Conservation (phyloP, 2,329 filamentous ascomycete genomes). For the Diplodia scrobiculata region DNA sequence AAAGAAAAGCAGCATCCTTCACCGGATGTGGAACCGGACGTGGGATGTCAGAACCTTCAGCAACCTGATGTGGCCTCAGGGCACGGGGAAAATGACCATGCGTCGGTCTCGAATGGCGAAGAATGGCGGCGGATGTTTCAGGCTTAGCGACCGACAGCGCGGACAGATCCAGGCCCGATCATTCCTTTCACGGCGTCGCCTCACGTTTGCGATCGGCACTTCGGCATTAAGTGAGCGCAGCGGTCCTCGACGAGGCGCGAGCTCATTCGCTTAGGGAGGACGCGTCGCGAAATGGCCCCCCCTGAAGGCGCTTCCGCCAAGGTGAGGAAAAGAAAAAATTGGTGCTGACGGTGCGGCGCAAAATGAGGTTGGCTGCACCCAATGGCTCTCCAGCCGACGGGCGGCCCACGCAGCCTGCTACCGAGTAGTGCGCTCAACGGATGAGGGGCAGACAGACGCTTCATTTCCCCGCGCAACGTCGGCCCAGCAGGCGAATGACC, state of each 20-base stretch:
- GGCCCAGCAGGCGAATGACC: conserved; percentile 7
- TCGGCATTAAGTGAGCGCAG: conserved; percentile 9
- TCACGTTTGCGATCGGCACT: conserved; percentile 9
- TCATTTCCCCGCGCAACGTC: conserved; percentile 1
- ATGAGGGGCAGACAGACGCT: background rate
- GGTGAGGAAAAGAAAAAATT: background rate
- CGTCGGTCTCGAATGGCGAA: conserved; percentile 7
- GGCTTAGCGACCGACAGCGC: conserved; percentile 1
- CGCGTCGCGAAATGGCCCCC: conserved; percentile 16
- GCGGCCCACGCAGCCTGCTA: background rate
- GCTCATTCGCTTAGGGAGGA: conserved; percentile 21
- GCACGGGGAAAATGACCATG: background rate
- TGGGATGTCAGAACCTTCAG: background rate
- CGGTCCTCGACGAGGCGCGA: background rate
- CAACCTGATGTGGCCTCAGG: background rate
- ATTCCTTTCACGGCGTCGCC: background rate
- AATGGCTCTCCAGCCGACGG: background rate
- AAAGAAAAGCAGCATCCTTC: background rate
- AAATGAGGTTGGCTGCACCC: background rate
- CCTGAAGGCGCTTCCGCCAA: conserved; percentile 1
- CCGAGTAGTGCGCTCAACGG: background rate
- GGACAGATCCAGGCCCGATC: background rate
- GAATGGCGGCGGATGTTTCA: conserved; percentile 10
- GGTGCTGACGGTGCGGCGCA: background rate
- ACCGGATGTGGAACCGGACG: background rate